Conservation (phyloP, 106 monocot genomes). For the Chionographis japonica region DNA sequence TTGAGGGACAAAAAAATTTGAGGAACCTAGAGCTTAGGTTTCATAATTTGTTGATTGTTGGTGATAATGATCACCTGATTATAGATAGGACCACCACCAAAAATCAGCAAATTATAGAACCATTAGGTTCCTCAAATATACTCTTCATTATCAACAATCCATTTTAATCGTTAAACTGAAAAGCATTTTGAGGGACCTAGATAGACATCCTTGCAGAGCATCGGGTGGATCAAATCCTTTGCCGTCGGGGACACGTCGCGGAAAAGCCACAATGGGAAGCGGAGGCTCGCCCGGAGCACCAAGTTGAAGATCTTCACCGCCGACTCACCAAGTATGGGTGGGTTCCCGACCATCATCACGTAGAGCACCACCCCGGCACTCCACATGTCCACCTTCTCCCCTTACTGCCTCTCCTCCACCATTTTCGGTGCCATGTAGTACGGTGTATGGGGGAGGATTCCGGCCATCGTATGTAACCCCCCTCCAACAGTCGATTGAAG, state of each 20-base stretch:
- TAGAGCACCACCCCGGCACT: slow-evolving; percentile 83
- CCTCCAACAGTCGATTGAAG: too few species aligned
- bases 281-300: slow-evolving; percentile 65
- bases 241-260: slow-evolving; percentile 47
- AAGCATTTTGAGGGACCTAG: slow-evolving; percentile 73
- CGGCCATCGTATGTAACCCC: too few species aligned
- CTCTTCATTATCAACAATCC: too few species aligned
- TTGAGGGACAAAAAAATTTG: too few species aligned
- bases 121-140: too few species aligned
- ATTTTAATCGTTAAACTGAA: too few species aligned
- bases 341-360: slow-evolving; percentile 61
- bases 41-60: too few species aligned
- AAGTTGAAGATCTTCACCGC: slow-evolving; percentile 71
- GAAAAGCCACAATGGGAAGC: slow-evolving; percentile 69
- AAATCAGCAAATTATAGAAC: too few species aligned
- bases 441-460: too few species aligned
- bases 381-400: slow-evolving; percentile 93
- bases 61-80: too few species aligned
- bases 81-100: too few species aligned
- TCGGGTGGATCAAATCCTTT: slow-evolving; percentile 82
- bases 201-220: slow-evolving; percentile 68
- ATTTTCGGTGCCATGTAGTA: slow-evolving; percentile 96
- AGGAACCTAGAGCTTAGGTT: too few species aligned
- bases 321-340: slow-evolving; percentile 75
- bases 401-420: slow-evolving; percentile 52